These are phyloP conservation scores for Rehmannia glutinosa DNA, from an alignment of 257 asterid genomes.

Conservation along the genomic window DNA sequence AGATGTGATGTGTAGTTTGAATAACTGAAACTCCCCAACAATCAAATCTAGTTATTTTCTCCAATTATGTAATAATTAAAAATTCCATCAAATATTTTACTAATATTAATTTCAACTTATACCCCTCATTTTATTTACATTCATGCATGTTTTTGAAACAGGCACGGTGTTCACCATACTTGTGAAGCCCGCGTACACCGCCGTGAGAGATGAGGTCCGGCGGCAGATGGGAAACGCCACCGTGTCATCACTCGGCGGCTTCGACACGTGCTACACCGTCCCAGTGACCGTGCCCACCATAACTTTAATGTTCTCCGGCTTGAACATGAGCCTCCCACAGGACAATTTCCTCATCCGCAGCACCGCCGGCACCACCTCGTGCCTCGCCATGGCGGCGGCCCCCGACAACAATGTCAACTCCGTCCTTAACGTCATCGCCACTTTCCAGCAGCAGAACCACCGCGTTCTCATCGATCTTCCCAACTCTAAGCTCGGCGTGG, in stretches of 20 bases:
- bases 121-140: neutral
- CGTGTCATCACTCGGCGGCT: constrained; percentile 57
- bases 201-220: constrained; percentile 56
- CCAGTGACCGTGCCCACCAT: constrained; percentile 42
- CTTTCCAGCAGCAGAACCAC: constrained; percentile 81
- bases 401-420: constrained; percentile 62
- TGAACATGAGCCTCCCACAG: constrained; percentile 51
- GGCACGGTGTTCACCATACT: constrained; percentile 61
- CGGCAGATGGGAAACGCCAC: constrained; percentile 50
- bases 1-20: too few relatives aligned
- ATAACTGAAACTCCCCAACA: too few relatives aligned
- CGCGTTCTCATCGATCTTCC: constrained; percentile 70
- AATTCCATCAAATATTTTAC: neutral
- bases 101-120: neutral
- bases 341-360: constrained; percentile 65
- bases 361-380: constrained; percentile 55
- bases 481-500: constrained; percentile 64
- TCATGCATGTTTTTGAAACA: too few relatives aligned
- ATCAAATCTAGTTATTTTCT: too few relatives aligned
- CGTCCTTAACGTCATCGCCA: constrained; percentile 78
- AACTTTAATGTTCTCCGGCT: constrained; percentile 45
- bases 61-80: neutral
- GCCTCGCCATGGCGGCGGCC: constrained; percentile 88
- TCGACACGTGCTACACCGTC: constrained; percentile 63
- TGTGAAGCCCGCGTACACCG: constrained; percentile 47